Evolutionary conservation across 805 yeast genomes (phyloP), one percentile per base, ranked within the genome.

Genomic region (Nakazawaea holstii): DNA sequence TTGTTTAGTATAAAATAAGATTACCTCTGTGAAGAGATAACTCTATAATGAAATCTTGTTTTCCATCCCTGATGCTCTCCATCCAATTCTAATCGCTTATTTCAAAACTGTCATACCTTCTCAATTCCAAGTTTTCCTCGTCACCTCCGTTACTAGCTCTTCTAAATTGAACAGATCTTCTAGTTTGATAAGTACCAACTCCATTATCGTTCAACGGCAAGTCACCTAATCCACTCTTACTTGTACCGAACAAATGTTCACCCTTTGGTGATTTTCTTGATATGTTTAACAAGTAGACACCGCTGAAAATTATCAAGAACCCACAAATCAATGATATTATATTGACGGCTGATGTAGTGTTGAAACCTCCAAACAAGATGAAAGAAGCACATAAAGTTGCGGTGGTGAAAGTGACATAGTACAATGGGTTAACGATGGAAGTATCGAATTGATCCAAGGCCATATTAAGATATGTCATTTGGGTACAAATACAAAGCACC

Each of bases 391-490:
- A 73, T 57, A 89, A 73, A 0, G 96, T 90, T 43, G 86, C 87
- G 0, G 96, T 88, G 35, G 97, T 89, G 69, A 89, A 90, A 1
- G 95, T 82, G 46, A 89, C 97, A 60, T 90, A 89, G 68, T 89
- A 89, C 51, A 89, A 71, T 30, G 96, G 96, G 64, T 89, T 89
- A 48, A 89, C 96, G 55, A 89, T 87, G 0, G 95, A 86, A 6
- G 96, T 89, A 62, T 90, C 96, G 58, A 89, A 89, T 64, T 87
- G 96, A 57, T 91, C 96, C 59, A 89, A 73, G 0, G 96, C 96
- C 70, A 87, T 90, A 74, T 89, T 89, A 73, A 89, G 87, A 63
- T 87, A 89, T 69, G 87, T 89, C 96, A 89, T 89, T 66, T 89
- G 97, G 6, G 95, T 87, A 57, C 86, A 58, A 55, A 89, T 90